Evolutionary conservation across 2,329 filamentous ascomycete species (phyloP).

Genomic region (Tricladium varicosporioides): DNA sequence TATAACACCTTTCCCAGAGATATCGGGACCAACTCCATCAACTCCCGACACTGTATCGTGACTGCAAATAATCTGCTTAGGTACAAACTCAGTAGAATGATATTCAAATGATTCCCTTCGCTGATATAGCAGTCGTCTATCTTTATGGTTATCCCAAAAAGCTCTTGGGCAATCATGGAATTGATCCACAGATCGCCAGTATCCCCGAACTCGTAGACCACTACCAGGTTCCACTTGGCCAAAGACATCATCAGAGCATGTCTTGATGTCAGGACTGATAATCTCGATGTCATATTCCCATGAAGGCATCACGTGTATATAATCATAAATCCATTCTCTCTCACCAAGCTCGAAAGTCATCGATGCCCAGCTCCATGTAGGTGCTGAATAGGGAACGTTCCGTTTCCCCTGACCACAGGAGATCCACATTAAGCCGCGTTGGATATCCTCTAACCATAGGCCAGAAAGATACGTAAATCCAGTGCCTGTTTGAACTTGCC

Average conservation of each 20-base stretch:
- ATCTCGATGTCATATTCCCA: background rate
- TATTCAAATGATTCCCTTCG: too few species aligned
- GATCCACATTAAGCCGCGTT: background rate
- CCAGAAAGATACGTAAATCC: background rate
- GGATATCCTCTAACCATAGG: background rate
- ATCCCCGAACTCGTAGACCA: too few species aligned
- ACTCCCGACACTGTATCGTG: too few species aligned
- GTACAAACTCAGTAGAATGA: too few species aligned
- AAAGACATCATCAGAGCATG: background rate
- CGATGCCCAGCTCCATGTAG: constrained; percentile 13
- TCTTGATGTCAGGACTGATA: background rate
- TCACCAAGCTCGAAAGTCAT: background rate
- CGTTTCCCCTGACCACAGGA: background rate
- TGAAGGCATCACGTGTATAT: background rate
- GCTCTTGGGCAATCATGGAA: too few species aligned
- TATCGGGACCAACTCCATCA: too few species aligned
- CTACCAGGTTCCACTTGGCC: too few species aligned
- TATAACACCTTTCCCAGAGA: too few species aligned
- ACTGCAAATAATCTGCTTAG: too few species aligned
- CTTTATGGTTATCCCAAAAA: too few species aligned
- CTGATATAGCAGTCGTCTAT: too few species aligned
- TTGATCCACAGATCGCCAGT: too few species aligned
- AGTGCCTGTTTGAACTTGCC: background rate
- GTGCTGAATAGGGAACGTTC: background rate
- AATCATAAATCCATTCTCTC: background rate